Evolutionary conservation across 805 yeast genomes (phyloP).

Genomic region (Kuraishia hungarica): DNA sequence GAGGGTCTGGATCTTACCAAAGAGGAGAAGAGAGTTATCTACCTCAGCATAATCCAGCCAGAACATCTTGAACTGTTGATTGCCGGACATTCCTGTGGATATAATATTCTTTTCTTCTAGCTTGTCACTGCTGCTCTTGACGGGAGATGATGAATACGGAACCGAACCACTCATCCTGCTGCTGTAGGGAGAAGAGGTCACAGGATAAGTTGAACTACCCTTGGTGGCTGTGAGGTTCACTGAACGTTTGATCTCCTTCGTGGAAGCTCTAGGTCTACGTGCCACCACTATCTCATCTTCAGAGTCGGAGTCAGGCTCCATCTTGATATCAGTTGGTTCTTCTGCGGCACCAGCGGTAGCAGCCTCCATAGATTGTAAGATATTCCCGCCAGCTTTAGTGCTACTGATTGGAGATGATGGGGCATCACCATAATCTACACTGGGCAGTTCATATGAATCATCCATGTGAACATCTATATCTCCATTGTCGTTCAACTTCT

Average conservation of each 20-base stretch:
- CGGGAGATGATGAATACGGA: background rate
- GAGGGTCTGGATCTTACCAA: slow-evolving; percentile 67
- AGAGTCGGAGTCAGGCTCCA: slow-evolving; percentile 29
- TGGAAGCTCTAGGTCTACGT: slow-evolving; percentile 41
- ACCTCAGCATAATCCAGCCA: slow-evolving; percentile 89
- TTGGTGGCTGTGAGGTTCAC: slow-evolving; percentile 30
- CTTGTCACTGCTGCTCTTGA: background rate
- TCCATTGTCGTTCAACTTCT: slow-evolving; percentile 1
- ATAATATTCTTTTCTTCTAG: background rate
- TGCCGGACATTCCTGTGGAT: background rate
- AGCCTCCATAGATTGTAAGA: background rate
- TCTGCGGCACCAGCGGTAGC: background rate
- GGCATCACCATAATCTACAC: slow-evolving; percentile 10
- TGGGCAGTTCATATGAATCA: slow-evolving; percentile 5
- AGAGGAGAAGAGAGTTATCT: slow-evolving; percentile 57
- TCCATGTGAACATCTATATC: slow-evolving; percentile 5
- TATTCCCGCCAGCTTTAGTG: background rate
- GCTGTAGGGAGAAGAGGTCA: slow-evolving; percentile 1
- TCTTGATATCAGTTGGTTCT: background rate
- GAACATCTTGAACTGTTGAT: slow-evolving; percentile 49
- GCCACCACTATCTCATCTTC: slow-evolving; percentile 54
- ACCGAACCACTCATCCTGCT: background rate
- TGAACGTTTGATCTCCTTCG: slow-evolving; percentile 29
- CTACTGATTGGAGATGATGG: slow-evolving; percentile 23
- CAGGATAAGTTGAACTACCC: slow-evolving; percentile 3